phyloP scores from a whole-genome alignment of 2,329 filamentous ascomycete species.

The Metarhizium humberi region DNA sequence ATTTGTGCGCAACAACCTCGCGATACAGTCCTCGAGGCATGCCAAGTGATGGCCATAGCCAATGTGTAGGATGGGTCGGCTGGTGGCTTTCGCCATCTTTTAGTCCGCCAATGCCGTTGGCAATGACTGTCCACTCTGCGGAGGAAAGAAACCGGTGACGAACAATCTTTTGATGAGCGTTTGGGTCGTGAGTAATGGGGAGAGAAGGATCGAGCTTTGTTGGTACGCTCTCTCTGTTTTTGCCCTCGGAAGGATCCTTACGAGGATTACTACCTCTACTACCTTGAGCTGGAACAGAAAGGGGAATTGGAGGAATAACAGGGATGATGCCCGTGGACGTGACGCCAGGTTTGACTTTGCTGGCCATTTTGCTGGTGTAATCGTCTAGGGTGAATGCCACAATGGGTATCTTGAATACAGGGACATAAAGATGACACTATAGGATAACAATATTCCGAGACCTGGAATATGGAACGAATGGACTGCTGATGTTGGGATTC shows the following conservation, averaged over 20 bases:
- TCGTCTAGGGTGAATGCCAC: background rate
- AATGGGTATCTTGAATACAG: background rate
- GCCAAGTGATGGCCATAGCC: slow-evolving; percentile 36
- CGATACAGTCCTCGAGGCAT: slow-evolving; percentile 40
- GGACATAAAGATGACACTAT: background rate
- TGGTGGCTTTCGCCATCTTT: slow-evolving; percentile 33
- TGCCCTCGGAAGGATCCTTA: background rate
- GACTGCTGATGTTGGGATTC: background rate
- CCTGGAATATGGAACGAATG: background rate
- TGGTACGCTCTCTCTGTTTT: background rate
- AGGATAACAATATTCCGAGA: background rate
- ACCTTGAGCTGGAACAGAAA: background rate
- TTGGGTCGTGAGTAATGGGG: slow-evolving; percentile 4
- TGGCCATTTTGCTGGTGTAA: slow-evolving; percentile 5
- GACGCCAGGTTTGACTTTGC: background rate
- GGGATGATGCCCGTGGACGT: slow-evolving; percentile 2
- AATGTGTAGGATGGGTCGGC: slow-evolving; percentile 31
- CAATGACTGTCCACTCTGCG: slow-evolving; percentile 36
- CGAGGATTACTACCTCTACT: background rate
- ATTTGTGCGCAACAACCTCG: slow-evolving; percentile 35
- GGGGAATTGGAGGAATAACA: slow-evolving; percentile 7
- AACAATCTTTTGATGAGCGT: slow-evolving; percentile 10
- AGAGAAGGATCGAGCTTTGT: background rate
- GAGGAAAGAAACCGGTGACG: slow-evolving; percentile 31
- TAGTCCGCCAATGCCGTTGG: slow-evolving; percentile 37